These are phyloP conservation scores for Microcyclospora pomicola DNA, from an alignment of 2,329 filamentous ascomycete species.

Conservation along the genomic window DNA sequence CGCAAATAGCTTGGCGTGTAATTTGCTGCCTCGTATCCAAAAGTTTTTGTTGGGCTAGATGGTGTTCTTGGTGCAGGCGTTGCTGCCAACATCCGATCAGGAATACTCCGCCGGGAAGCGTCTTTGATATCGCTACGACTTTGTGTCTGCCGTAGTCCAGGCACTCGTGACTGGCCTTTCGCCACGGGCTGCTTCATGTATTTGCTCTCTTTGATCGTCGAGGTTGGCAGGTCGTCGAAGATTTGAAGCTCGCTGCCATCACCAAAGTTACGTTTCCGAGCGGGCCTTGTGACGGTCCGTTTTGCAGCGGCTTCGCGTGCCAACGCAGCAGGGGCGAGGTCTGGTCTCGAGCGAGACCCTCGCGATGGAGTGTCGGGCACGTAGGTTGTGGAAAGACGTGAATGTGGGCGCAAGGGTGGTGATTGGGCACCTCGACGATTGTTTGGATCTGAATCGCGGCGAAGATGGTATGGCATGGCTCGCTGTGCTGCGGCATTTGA, in stretches of 20 bases:
- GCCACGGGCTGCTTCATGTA: slow-evolving; percentile 68
- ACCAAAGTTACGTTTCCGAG: slow-evolving; percentile 61
- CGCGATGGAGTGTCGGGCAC: slow-evolving; percentile 38
- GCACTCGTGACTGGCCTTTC: slow-evolving; percentile 48
- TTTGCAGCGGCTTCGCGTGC: slow-evolving; percentile 43
- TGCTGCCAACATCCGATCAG: slow-evolving; percentile 29
- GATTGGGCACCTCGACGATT: slow-evolving; percentile 28
- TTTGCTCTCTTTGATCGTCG: slow-evolving; percentile 62
- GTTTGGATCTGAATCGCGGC: slow-evolving; percentile 64
- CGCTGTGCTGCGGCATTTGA: slow-evolving; percentile 62
- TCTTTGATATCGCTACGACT: slow-evolving; percentile 19
- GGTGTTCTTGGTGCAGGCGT: slow-evolving; percentile 39
- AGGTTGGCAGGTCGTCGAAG: slow-evolving; percentile 92
- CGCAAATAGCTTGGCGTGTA: slow-evolving; percentile 48
- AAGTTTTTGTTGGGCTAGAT: slow-evolving; percentile 36
- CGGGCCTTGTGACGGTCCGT: slow-evolving; percentile 61
- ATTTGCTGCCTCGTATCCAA: slow-evolving; percentile 26
- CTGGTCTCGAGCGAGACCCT: slow-evolving; percentile 18
- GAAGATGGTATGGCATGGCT: slow-evolving; percentile 50
- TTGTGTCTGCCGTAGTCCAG: slow-evolving; percentile 14
- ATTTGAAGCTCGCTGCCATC: slow-evolving; percentile 84
- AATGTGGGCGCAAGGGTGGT: slow-evolving; percentile 32
- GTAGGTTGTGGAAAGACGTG: slow-evolving; percentile 34
- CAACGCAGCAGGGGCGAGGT: slow-evolving; percentile 36
- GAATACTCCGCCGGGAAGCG: slow-evolving; percentile 17